A percentile compares a stretch with the other conserved stretches of the same genome.
Conservation (phyloP, 192 early-diverging fungal genomes). For the Endogone sp. region DNA sequence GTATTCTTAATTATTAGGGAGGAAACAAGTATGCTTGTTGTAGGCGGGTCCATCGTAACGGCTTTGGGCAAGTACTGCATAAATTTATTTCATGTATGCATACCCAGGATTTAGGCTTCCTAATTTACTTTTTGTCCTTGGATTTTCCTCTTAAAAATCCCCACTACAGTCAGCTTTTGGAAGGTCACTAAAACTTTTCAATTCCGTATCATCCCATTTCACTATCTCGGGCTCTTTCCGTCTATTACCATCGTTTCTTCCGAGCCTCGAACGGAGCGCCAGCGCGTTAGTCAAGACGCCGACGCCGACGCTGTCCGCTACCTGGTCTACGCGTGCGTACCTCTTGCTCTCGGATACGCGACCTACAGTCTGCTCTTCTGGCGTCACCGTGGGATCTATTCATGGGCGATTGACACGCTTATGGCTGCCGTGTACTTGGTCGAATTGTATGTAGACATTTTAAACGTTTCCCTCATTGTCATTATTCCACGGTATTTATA, state of each 20-base stretch:
- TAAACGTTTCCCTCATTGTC: too few species aligned
- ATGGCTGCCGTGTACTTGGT: slow-evolving; percentile 49
- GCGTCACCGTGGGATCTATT: slow-evolving; percentile 42
- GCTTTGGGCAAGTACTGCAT: slow-evolving; percentile 16
- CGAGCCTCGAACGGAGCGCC: not conserved
- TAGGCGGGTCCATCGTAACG: slow-evolving; percentile 35
- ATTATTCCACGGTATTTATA: too few species aligned
- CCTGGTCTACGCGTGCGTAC: slow-evolving; percentile 38
- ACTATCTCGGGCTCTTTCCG: too few species aligned
- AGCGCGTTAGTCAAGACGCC: slow-evolving; percentile 19
- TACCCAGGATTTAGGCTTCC: too few species aligned
- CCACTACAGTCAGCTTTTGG: slow-evolving; percentile 40
- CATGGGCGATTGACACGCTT: slow-evolving; percentile 45
- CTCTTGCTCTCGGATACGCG: slow-evolving; percentile 41
- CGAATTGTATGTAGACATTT: slow-evolving; percentile 35
- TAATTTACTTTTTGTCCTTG: too few species aligned
- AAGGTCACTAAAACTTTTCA: slow-evolving; percentile 37
- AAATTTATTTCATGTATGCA: too few species aligned
- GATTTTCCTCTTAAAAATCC: not conserved
- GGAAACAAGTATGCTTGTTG: slow-evolving; percentile 47
- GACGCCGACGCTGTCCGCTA: slow-evolving; percentile 47
- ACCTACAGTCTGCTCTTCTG: slow-evolving; percentile 43
- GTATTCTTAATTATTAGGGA: too few species aligned
- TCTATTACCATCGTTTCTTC: not conserved
- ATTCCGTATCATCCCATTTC: too few species aligned